Conservation (phyloP, 305 asterid species). For the Fraxinus sp. region DNA sequence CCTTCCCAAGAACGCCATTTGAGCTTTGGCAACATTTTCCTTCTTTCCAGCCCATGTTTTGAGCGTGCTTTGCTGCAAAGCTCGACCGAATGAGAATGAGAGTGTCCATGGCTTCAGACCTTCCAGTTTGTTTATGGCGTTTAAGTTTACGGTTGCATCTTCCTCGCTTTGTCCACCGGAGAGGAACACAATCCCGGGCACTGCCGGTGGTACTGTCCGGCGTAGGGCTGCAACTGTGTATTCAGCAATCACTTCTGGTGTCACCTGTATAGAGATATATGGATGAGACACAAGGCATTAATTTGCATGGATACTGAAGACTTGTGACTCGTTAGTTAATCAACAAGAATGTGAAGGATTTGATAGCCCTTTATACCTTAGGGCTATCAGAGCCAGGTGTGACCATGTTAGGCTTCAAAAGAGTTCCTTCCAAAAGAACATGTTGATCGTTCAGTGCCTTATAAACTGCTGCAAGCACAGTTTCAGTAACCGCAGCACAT, state of each 20-base stretch:
- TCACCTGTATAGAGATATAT: conserved; percentile 40
- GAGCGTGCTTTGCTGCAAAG: conserved; percentile 80
- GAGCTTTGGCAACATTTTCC: conserved; percentile 71
- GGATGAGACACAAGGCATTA: background rate
- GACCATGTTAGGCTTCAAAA: conserved; percentile 88
- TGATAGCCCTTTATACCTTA: conserved; percentile 39
- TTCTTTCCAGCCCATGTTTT: conserved; percentile 70
- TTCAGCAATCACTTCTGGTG: conserved; percentile 67
- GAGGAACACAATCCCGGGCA: conserved; percentile 73
- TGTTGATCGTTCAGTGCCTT: conserved; percentile 81
- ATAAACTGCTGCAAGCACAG: conserved; percentile 73
- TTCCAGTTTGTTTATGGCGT: conserved; percentile 67
- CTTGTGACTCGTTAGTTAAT: background rate
- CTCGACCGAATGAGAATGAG: conserved; percentile 76
- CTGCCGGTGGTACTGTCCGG: conserved; percentile 80
- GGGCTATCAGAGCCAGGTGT: conserved; percentile 79
- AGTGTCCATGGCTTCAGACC: conserved; percentile 78
- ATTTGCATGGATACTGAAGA: background rate
- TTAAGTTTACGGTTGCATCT: conserved; percentile 64
- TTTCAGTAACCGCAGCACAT: conserved; percentile 76
- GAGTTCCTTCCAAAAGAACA: conserved; percentile 85
- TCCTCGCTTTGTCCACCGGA: conserved; percentile 93
- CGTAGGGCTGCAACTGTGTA: conserved; percentile 65
- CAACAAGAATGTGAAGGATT: background rate
- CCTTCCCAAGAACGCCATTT: conserved; percentile 55